Base-by-base conservation (phyloP, 1,284 basidiomycete genomes). In the Apiotrichum brassicae region DNA sequence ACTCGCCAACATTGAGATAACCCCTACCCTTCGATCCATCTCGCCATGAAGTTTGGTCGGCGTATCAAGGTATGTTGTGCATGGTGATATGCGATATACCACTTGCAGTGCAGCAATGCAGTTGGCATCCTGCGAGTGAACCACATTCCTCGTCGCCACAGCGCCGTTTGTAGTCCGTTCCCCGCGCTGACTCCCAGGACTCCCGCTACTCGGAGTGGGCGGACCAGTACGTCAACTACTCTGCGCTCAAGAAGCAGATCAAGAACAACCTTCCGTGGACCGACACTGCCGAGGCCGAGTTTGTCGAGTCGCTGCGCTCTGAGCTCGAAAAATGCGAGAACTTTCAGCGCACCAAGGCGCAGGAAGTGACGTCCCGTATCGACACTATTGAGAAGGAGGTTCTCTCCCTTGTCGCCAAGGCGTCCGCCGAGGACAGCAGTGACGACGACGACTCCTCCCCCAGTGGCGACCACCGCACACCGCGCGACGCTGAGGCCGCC, bases 301-400 rank as follows among this genome's bases (percentile, higher is more conserved):
- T 95, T 66, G 84, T 83, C 20, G 71, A 68, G 35, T 79, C 86
- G 75, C 82, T 97, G 49, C 85, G 89, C 66, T 78, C 78, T 54
- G 92, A 98, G 75, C 79, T 98, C 39, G 88, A 94, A 68, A 98
- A 98, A 77, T 86, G 97, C 49, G 87, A 97, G 65, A 84, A 85
- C 64, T 98, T 98, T 71, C 95, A 98, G 69, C 88, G 85, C 66
- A 76, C 79, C 40, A 98, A 97, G 81, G 89, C 90, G 12, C 79
- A 82, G 16, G 90, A 95, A 68, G 79, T 95, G 32, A 81, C 87
- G 18, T 76, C 76, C 11, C 82, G 87, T 45, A 94, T 97, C 51
- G 78, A 80, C 45, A 81, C 83, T 37, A 87, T 90, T 16, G 89
- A 94, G 66, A 80, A 79, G 49, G 81, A 84, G 51, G 86, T 94